Percentiles rank a stretch among this genome's conserved stretches.
Evolutionary conservation across 805 yeast species (phyloP).

Genomic region (Candida boidinii): DNA sequence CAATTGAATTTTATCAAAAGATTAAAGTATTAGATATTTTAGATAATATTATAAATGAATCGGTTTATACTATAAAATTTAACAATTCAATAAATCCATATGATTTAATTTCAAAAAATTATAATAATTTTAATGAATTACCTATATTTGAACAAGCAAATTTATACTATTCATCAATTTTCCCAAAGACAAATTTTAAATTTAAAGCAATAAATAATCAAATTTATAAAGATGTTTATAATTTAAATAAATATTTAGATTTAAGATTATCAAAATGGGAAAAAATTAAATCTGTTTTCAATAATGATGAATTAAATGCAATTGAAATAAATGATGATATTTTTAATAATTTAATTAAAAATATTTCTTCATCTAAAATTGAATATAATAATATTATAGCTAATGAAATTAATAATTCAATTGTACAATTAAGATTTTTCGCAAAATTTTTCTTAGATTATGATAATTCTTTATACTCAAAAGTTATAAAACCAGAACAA

Average conservation of each 20-base stretch:
- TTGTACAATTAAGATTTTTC: constrained; percentile 19
- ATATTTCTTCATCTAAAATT: constrained; percentile 13
- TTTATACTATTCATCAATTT: constrained; percentile 10
- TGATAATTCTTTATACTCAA: constrained; percentile 3
- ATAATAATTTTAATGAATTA: constrained; percentile 8
- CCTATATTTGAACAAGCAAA: constrained; percentile 9
- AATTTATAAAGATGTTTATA: constrained; percentile 21
- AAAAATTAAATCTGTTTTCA: constrained; percentile 15
- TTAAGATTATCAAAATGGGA: constrained; percentile 20
- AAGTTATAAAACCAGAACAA: no score
- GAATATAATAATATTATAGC: constrained; percentile 16
- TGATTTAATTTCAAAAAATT: constrained; percentile 8
- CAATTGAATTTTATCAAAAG: constrained; percentile 19
- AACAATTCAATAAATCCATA: constrained; percentile 17
- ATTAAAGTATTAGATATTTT: constrained; percentile 17
- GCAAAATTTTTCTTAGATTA: constrained; percentile 14
- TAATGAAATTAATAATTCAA: constrained; percentile 14
- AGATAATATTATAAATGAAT: constrained; percentile 23
- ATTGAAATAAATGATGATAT: constrained; percentile 15
- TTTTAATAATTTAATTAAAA: constrained; percentile 12
- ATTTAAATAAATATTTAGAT: constrained; percentile 17
- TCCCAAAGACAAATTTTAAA: constrained; percentile 14
- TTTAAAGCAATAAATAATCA: constrained; percentile 21
- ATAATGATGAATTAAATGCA: constrained; percentile 13
- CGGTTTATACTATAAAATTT: constrained; percentile 11